A percentile compares a stretch with the other conserved stretches of the same genome.
These are phyloP conservation scores for Mortierella sp. DNA, from an alignment of 371 early-diverging fungal species.

Conservation along the genomic window DNA sequence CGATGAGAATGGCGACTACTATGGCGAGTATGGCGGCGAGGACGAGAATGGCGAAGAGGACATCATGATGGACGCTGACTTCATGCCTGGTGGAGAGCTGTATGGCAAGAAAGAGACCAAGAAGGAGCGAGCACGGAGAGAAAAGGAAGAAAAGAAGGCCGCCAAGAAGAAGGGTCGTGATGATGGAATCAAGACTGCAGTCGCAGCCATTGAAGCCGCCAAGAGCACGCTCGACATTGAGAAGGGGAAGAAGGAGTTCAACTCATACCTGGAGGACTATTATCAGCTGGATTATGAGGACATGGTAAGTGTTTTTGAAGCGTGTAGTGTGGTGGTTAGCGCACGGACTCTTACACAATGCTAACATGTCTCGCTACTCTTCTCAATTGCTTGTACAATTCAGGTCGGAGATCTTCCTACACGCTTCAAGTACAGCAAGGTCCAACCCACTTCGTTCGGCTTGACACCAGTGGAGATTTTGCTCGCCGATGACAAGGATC, in stretches of 20 bases:
- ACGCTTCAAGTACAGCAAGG: constrained; percentile 90
- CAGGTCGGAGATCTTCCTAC: constrained; percentile 87
- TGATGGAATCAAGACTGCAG: constrained; percentile 31
- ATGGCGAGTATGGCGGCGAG: constrained; percentile 43
- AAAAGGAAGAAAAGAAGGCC: constrained; percentile 51
- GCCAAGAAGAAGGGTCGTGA: constrained; percentile 14
- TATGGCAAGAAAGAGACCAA: constrained; percentile 59
- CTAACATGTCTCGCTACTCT: no score
- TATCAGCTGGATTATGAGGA: constrained; percentile 95
- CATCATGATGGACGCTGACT: constrained; percentile 91
- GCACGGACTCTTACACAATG: no score
- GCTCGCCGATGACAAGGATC: constrained; percentile 87
- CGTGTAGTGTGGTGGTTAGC: no score
- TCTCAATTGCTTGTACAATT: no score
- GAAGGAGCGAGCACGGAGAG: constrained; percentile 48
- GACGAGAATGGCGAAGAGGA: constrained; percentile 65
- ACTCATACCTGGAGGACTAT: constrained; percentile 86
- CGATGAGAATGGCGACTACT: constrained; percentile 37
- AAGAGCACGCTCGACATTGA: constrained; percentile 50
- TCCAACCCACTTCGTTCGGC: constrained; percentile 79
- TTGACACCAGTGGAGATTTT: constrained; percentile 86
- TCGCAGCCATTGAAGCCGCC: constrained; percentile 30
- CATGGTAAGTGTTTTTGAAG: no score
- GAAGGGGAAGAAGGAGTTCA: constrained; percentile 55
- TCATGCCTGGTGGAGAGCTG: constrained; percentile 77